A percentile compares a stretch with the other conserved stretches of the same genome.
phyloP scores from a whole-genome alignment of 225 moss, liverwort and hornwort genomes.

The Pseudoscleropodium purum region DNA sequence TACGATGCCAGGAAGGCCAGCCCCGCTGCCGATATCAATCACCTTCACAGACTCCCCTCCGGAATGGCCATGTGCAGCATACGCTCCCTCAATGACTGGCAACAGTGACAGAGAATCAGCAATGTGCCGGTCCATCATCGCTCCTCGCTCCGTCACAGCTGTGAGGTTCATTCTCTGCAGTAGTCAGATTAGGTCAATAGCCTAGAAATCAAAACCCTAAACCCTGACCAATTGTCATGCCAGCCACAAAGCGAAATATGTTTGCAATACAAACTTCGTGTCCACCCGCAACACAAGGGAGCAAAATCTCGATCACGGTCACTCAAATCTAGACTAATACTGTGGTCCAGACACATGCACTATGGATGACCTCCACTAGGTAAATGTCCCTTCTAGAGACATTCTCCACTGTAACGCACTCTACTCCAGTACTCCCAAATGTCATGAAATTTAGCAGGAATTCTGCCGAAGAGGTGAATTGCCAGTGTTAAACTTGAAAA shows the following conservation, averaged over 20 bases:
- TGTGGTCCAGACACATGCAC: neutral
- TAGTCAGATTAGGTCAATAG: neutral
- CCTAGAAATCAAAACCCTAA: neutral
- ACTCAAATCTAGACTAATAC: neutral
- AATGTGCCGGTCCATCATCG: constrained; percentile 88
- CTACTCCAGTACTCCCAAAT: neutral
- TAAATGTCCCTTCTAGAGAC: neutral
- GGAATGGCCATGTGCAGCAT: constrained; percentile 21
- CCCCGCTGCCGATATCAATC: constrained; percentile 89
- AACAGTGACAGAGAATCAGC: constrained; percentile 76
- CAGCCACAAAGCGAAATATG: neutral
- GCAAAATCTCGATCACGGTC: neutral
- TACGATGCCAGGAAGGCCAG: constrained; percentile 85
- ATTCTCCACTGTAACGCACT: neutral
- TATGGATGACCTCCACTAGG: neutral
- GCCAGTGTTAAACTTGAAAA: neutral
- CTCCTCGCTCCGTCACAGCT: constrained; percentile 80
- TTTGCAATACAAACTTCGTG: neutral
- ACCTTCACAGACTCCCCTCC: constrained; percentile 41
- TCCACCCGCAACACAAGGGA: neutral
- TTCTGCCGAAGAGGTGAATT: neutral
- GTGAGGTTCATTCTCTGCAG: constrained; percentile 91
- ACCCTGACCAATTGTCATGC: neutral
- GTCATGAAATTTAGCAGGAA: neutral
- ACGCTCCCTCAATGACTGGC: constrained; percentile 59